Base-by-base conservation (phyloP, 257 asterid genomes). In the Scutellaria barbata region DNA sequence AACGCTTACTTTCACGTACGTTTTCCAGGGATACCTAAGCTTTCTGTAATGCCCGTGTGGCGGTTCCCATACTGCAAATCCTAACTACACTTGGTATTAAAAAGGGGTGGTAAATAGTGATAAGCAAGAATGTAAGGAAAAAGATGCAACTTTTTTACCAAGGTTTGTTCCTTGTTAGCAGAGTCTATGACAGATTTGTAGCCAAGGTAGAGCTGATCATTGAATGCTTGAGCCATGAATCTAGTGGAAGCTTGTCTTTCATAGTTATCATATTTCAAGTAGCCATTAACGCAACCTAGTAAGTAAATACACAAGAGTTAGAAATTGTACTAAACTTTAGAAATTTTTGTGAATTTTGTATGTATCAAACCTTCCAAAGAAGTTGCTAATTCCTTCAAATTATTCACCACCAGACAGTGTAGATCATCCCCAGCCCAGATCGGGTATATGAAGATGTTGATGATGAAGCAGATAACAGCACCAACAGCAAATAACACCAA, bases 371-470 rank as follows among this genome's bases (percentile, higher is more conserved):
- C 97, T 89, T 91, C 97, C 53, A 89, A 75, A 56, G 97, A 89
- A 71, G 74, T 60, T 17, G 97, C 96, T 35, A 91, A 85, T n/a
- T 81, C 89, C 0, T 48, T 53, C 37, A 91, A 89, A 69, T 89
- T 91, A 63, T 84, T 86, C 2, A 85, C 88, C 10, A 91, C 96
- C 63, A 89, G 74, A 52, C 83, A 68, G 78, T 91, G 96, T 59
- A 91, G 86, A 84, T 91, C 97, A 55, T 89, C 97, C 6, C 96
- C 97, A 1, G 97, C 83, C 97, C 97, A 89, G 71, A 91, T 87
- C 25, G 97, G 97, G 76, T 82, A 85, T 55, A 89, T 80, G 43
- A 89, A 85, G 45, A 85, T 80, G 75, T 91, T 91, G 12, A 91
- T 75, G 41, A 82, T 69, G 79, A 91, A 80, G 71, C 92, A 87